These are phyloP conservation scores for Lepidium aucheri DNA, from an alignment of 345 rosid species.

Conservation along the genomic window DNA sequence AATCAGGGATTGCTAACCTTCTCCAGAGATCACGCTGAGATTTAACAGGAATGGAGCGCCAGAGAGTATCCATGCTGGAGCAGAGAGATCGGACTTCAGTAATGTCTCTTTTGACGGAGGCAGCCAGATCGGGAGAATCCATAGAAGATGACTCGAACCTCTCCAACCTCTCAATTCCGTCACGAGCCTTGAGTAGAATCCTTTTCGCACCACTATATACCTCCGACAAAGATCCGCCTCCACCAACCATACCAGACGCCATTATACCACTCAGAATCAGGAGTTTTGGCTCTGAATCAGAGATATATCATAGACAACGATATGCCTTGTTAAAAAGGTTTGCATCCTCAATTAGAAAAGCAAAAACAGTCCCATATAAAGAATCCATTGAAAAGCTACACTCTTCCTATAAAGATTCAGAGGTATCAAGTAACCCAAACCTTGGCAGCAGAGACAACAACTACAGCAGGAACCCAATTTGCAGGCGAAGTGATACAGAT, in stretches of 20 bases:
- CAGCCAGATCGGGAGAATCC: constrained; percentile 72
- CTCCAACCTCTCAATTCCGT: constrained; percentile 82
- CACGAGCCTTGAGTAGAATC: constrained; percentile 57
- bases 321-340: too few species aligned
- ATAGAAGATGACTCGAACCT: constrained; percentile 47
- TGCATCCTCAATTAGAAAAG: too few species aligned
- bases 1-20: constrained; percentile 26
- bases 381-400: background rate
- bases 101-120: constrained; percentile 63
- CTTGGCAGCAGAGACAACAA: background rate
- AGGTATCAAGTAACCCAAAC: background rate
- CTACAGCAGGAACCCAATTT: background rate
- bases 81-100: constrained; percentile 68
- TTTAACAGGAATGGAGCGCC: constrained; percentile 71
- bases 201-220: constrained; percentile 50
- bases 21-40: constrained; percentile 98
- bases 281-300: background rate
- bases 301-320: background rate
- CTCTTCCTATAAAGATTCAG: background rate
- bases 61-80: constrained; percentile 70
- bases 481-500: background rate
- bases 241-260: constrained; percentile 29
- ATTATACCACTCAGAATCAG: background rate
- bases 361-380: background rate
- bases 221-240: constrained; percentile 71